Evolutionary conservation across 192 early-diverging fungal genomes (phyloP).

Genomic region (Coemansia sp.): DNA sequence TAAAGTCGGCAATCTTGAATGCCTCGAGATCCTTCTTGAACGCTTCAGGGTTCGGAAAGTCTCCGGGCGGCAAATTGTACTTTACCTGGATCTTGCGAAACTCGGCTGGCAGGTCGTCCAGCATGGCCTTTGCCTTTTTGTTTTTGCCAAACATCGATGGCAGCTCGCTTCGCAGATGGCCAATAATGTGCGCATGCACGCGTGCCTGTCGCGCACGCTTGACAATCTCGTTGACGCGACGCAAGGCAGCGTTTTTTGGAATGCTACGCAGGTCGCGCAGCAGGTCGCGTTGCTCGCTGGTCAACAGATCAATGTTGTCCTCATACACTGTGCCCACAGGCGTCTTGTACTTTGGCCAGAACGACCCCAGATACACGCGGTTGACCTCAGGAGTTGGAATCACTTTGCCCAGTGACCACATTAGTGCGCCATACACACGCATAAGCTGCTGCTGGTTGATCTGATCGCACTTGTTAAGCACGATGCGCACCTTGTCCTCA

Average conservation of each 20-base stretch:
- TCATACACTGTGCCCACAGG: conserved; percentile 66
- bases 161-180: conserved; percentile 79
- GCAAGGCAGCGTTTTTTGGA: conserved; percentile 75
- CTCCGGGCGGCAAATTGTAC: conserved; percentile 71
- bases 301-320: conserved; percentile 67
- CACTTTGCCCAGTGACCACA: conserved; percentile 90
- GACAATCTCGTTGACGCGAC: conserved; percentile 89
- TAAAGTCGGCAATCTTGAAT: conserved; percentile 82
- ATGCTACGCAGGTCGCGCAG: conserved; percentile 69
- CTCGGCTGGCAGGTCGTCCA: conserved; percentile 70
- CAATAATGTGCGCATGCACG: conserved; percentile 83
- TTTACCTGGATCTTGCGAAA: conserved; percentile 70
- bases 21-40: conserved; percentile 66
- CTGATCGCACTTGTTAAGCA: conserved; percentile 88
- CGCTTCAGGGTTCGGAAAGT: conserved; percentile 78
- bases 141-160: conserved; percentile 79
- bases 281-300: conserved; percentile 74
- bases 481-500: conserved; percentile 82
- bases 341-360: conserved; percentile 65
- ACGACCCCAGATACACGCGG: conserved; percentile 79
- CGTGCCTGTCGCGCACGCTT: conserved; percentile 75
- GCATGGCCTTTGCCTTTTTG: conserved; percentile 68
- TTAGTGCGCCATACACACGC: conserved; percentile 88
- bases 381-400: conserved; percentile 85
- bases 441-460: conserved; percentile 83